phyloP scores from a whole-genome alignment of 2,329 filamentous ascomycete species.

The Claviceps sp. region DNA sequence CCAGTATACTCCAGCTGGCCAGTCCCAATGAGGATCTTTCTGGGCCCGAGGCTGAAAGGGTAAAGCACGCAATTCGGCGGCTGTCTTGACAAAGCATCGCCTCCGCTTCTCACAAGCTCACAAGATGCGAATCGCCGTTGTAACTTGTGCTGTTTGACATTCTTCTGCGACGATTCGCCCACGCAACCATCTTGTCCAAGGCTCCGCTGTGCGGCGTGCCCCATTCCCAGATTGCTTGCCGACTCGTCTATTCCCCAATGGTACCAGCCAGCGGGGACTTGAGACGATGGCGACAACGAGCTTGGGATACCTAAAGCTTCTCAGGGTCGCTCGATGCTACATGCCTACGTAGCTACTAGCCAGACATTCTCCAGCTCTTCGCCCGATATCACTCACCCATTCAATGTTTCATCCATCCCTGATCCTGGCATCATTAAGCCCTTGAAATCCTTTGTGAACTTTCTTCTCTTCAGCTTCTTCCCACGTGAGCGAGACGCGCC shows the following conservation, averaged over 20 bases:
- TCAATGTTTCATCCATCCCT: neutral
- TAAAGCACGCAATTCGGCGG: slow-evolving; percentile 21
- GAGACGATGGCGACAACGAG: neutral
- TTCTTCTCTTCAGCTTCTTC: neutral
- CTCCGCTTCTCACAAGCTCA: neutral
- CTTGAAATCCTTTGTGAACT: neutral
- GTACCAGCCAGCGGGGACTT: neutral
- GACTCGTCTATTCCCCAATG: neutral
- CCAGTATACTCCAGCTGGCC: too few relatives aligned
- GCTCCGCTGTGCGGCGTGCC: neutral
- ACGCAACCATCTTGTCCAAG: neutral
- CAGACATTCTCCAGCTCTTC: neutral
- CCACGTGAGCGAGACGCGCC: neutral
- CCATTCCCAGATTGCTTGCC: neutral
- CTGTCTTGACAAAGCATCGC: slow-evolving; percentile 11
- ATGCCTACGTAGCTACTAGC: neutral
- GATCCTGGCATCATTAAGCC: neutral
- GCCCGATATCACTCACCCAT: neutral
- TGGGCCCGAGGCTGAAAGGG: slow-evolving; percentile 13
- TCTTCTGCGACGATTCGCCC: neutral
- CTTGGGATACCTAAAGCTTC: neutral
- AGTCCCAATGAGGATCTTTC: neutral
- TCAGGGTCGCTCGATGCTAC: neutral
- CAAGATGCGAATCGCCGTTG: neutral
- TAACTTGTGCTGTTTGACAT: neutral